These are phyloP conservation scores for Aspergillus carlsbadensis DNA, from an alignment of 495 filamentous ascomycete genomes.

Conservation along the genomic window DNA sequence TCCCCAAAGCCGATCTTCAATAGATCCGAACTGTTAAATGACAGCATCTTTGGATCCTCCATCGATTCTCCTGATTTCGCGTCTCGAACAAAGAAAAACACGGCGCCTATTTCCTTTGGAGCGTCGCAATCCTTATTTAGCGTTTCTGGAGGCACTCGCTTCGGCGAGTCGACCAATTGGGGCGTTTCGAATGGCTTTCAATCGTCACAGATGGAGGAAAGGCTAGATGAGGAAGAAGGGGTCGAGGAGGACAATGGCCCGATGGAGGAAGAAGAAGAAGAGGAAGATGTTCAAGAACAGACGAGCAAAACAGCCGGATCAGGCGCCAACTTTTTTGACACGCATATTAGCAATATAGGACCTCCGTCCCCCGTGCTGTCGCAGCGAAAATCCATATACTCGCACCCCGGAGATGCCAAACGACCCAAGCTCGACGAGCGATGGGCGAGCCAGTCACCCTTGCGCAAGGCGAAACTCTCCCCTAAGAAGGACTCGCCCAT, in stretches of 20 bases:
- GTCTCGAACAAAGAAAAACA: slow-evolving; percentile 31
- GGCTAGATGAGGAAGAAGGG: slow-evolving; percentile 34
- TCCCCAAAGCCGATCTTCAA: slow-evolving; percentile 37
- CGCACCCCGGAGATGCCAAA: slow-evolving; percentile 43
- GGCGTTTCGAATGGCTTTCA: slow-evolving; percentile 29
- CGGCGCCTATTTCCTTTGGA: slow-evolving; percentile 23
- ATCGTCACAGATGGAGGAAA: slow-evolving; percentile 35
- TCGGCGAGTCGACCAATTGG: slow-evolving; percentile 35
- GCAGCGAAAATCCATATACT: slow-evolving; percentile 41
- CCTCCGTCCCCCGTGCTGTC: slow-evolving; percentile 18
- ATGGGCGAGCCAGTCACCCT: slow-evolving; percentile 39
- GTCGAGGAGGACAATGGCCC: slow-evolving; percentile 32
- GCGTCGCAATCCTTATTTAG: slow-evolving; percentile 35
- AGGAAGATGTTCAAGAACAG: slow-evolving; percentile 25
- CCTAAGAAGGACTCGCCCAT: slow-evolving; percentile 52
- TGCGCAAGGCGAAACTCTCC: slow-evolving; percentile 37
- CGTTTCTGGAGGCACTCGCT: slow-evolving; percentile 43
- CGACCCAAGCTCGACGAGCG: slow-evolving; percentile 45
- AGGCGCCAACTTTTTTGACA: slow-evolving; percentile 36
- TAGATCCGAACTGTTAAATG: slow-evolving; percentile 41
- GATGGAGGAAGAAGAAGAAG: slow-evolving; percentile 33
- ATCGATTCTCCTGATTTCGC: slow-evolving; percentile 39
- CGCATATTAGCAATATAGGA: slow-evolving; percentile 29
- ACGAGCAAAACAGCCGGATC: slow-evolving; percentile 18
- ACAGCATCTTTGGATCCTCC: slow-evolving; percentile 45